phyloP scores from a whole-genome alignment of 2,329 filamentous ascomycete genomes.

The Pseudofabraea citricarpa region DNA sequence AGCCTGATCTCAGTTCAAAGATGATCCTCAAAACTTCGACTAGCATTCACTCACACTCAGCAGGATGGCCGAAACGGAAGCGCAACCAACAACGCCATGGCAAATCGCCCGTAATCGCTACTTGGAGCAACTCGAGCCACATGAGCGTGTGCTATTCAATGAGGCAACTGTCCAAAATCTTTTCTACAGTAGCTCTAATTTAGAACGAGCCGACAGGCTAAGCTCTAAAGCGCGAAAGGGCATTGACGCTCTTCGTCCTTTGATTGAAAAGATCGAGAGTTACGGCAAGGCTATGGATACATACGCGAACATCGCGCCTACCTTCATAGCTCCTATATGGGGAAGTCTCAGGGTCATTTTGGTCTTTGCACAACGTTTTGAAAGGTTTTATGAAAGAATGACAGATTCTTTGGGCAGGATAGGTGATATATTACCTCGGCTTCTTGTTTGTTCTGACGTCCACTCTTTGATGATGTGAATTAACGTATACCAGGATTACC shows the following conservation, averaged over 20 bases:
- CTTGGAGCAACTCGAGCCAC: no score
- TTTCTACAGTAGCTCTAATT: conserved; percentile 9
- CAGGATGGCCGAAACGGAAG: no score
- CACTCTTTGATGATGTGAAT: background rate
- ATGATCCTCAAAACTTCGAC: no score
- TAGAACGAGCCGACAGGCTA: conserved; percentile 6
- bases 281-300: conserved; percentile 13
- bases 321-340: conserved; percentile 10
- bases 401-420: conserved; percentile 7
- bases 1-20: no score
- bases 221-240: conserved; percentile 3
- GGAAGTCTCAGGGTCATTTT: conserved; percentile 11
- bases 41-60: no score
- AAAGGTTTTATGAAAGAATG: conserved; percentile 7
- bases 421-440: conserved; percentile 10
- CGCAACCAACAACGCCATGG: no score
- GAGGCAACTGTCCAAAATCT: conserved; percentile 12
- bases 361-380: conserved; percentile 4
- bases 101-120: no score
- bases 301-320: conserved; percentile 5
- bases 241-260: conserved; percentile 4
- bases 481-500: conserved; percentile 4
- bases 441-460: conserved; percentile 3
- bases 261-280: conserved; percentile 5
- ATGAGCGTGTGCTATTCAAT: no score